Conservation (phyloP, 495 filamentous ascomycete species). For the Aspergillus asperescens region DNA sequence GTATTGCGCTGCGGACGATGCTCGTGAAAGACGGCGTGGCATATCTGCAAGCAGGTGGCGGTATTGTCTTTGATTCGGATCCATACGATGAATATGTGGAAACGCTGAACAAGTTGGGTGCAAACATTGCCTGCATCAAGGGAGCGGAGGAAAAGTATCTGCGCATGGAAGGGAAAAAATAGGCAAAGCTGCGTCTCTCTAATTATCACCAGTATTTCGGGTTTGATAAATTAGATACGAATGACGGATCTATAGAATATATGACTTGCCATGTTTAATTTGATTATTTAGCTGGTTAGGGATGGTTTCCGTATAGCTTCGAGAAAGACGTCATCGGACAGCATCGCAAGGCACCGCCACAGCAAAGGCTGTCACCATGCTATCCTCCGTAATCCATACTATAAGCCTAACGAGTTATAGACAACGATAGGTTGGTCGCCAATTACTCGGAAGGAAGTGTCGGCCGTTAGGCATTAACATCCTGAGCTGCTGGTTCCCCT, state of each 20-base stretch:
- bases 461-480: slow-evolving; percentile 10
- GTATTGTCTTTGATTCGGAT: slow-evolving; percentile 95
- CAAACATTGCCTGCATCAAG: slow-evolving; percentile 81
- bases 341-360: slow-evolving; percentile 1
- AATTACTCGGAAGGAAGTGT: not conserved
- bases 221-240: not conserved
- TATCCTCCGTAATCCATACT: not conserved
- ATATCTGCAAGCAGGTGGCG: slow-evolving; percentile 93
- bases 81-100: slow-evolving; percentile 92
- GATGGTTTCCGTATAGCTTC: slow-evolving; percentile 5
- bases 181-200: not conserved
- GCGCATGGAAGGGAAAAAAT: slow-evolving; percentile 35
- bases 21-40: slow-evolving; percentile 83
- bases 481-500: not conserved
- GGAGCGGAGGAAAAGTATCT: slow-evolving; percentile 74
- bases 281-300: not conserved
- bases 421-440: not conserved
- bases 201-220: not conserved
- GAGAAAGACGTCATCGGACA: slow-evolving; percentile 3
- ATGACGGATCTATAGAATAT: slow-evolving; percentile 2
- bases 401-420: too few species aligned
- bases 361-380: not conserved
- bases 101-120: slow-evolving; percentile 93
- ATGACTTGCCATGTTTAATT: not conserved
- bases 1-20: slow-evolving; percentile 97